Base-by-base conservation (phyloP, 1,284 basidiomycete species). In the Athelia sp. region DNA sequence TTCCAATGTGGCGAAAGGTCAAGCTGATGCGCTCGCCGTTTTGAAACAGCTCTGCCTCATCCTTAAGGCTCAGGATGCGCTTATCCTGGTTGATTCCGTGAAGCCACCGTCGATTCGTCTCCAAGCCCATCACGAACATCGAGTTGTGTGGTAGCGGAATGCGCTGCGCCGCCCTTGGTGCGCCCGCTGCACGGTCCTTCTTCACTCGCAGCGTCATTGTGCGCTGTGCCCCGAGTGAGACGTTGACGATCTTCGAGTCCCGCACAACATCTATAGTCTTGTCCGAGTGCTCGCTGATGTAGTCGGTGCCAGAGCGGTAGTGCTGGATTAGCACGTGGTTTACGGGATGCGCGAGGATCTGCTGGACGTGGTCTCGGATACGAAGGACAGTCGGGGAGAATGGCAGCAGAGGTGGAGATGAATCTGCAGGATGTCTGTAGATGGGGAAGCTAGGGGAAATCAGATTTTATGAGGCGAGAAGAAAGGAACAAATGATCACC, bases 251-350 rank as follows among this genome's bases (percentile, higher is more conserved):
- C 48, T 72, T 79, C 8, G 86, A 84, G 31, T 79, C 82, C 15
- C 71, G 75, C 1, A 84, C 78, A 53, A 90, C 74, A 60, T 90
- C 87, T 56, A 90, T 76, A 3, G 87, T 90, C 69, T 90, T 90
- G 65, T 90, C 87, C 1, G 83, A 84, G 62, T 90, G 87, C 58
- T 90, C 87, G 0, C 84, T 87, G 55, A 90, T 90, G 63, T 84
- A 87, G 63, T 90, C 87, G 29, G 77, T 77, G 9, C 87, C 87
- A 14, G 71, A 73, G 50, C 87, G 83, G 61, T 90, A 90, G 59
- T 78, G 74, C 60, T 90, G 87, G 49, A 90, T 87, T 26, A 90
- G 75, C 32, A 84, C 87, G 54, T 90, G 87, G 59, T 90, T 90
- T 11, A 90, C 76, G 2, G 81, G 81, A 51, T 84, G 82, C 34